These are phyloP conservation scores for Thermothielavioides terrestris DNA, from an alignment of 495 filamentous ascomycete genomes.

Conservation along the genomic window DNA sequence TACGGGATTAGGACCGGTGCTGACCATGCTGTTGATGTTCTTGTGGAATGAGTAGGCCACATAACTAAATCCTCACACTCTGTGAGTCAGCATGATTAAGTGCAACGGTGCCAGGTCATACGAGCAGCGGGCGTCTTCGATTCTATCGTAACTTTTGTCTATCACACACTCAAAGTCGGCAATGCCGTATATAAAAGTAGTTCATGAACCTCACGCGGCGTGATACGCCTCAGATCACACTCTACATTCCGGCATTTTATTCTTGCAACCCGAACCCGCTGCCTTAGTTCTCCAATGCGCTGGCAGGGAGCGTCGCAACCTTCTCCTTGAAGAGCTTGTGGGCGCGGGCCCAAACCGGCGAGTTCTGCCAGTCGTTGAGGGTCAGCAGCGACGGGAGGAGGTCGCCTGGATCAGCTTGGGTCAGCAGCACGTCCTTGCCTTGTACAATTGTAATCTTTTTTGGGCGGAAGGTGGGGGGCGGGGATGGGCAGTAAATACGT, in stretches of 20 bases:
- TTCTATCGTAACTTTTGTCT: not conserved
- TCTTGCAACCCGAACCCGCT: too few species aligned
- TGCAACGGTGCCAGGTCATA: too few species aligned
- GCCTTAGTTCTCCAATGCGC: conserved; percentile 32
- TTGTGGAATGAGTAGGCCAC: not conserved
- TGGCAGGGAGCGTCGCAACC: conserved; percentile 61
- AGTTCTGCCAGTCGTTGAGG: conserved; percentile 62
- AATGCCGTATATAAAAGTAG: too few species aligned
- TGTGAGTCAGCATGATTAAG: too few species aligned
- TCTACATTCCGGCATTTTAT: too few species aligned
- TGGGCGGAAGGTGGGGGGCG: not conserved
- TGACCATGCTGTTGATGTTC: not conserved
- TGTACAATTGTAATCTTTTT: not conserved
- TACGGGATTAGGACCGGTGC: not conserved
- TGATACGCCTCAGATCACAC: too few species aligned
- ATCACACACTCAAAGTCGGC: not conserved
- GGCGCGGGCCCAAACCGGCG: conserved; percentile 73
- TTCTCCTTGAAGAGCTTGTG: conserved; percentile 81
- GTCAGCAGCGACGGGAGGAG: conserved; percentile 71
- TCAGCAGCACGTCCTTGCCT: not conserved
- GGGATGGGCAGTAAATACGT: not conserved
- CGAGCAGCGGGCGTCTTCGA: too few species aligned
- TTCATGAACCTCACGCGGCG: too few species aligned
- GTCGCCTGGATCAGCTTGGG: conserved; percentile 30
- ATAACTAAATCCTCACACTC: too few species aligned